Evolutionary conservation across 2,329 filamentous ascomycete genomes (phyloP), one percentile per base, ranked within the genome.

Genomic region (Fusarium luffae): DNA sequence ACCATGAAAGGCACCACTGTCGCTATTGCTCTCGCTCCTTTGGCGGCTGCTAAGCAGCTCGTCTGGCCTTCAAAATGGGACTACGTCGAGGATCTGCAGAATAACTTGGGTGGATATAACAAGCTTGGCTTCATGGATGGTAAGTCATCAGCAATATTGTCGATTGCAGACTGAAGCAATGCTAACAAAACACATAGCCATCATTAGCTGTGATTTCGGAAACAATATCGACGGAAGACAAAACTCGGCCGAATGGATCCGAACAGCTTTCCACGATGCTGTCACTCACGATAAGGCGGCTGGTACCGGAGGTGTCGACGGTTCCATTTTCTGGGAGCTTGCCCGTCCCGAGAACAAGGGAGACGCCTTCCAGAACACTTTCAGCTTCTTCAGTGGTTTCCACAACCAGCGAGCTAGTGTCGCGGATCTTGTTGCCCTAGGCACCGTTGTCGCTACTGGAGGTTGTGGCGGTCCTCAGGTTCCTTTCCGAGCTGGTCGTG

Each of bases 361-460:
- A 1, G 2, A 23, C 1, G 74, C 74, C 12, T 76, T 74, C 59
- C 50, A 63, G 27, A 75, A 76, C 44, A 76, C 74, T 1, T 74
- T 76, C 27, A 71, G 78, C 41, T 86, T 84, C 65, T 73, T 74
- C 41, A 34, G 16, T 0, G 46, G 48, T 21, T 59, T 70, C 19
- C 32, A 68, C 28, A 69, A 44, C 14, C 52, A 27, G 5, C 63
- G 63, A 0, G 54, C 66, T 1, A 59, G 48, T 2, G 72, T 71
- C 4, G 56, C 79, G 0, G 79, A 81, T 46, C 68, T 80, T 4
- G 63, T 80, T 1, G 79, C 79, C 9, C 68, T 81, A 42, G 72
- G 75, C 11, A 73, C 77, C 1, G 66, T 79, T 2, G 63, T 75
- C 4, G 72, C 77, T 19, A 63, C 86, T 9, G 81, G 85, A 32